Evolutionary conservation across 768 basidiomycete species (phyloP).

Genomic region (Hortiboletus campestris): DNA sequence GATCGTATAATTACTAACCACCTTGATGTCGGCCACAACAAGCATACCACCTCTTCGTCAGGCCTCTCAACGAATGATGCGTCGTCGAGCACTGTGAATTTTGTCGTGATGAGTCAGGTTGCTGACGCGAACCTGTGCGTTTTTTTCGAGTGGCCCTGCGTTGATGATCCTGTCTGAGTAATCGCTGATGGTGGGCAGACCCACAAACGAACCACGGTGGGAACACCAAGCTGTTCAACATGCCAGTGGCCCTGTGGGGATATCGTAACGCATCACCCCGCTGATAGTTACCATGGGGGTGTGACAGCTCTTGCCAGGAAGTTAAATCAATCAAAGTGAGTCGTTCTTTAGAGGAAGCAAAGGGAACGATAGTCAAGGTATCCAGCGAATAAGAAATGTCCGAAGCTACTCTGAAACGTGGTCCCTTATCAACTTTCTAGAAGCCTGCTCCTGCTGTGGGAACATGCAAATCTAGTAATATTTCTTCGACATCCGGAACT

Average conservation of each 20-base stretch:
- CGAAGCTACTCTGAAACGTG: neutral
- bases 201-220: constrained; percentile 3
- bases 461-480: constrained; percentile 1
- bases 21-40: neutral
- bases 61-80: neutral
- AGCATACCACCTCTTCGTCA: neutral
- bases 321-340: neutral
- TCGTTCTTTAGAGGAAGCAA: neutral
- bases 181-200: neutral
- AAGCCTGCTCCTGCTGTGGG: neutral
- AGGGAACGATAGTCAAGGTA: neutral
- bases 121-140: constrained; percentile 22
- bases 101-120: constrained; percentile 22
- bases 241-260: neutral
- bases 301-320: neutral
- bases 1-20: neutral
- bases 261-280: neutral
- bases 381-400: neutral
- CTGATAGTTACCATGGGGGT: neutral
- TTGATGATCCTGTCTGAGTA: constrained; percentile 12
- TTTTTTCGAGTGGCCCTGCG: constrained; percentile 10
- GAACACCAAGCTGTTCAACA: neutral
- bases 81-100: neutral
- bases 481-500: neutral
- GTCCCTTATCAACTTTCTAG: neutral